Evolutionary conservation across 148 eudicot species (phyloP), one percentile per base, ranked within the genome.

Genomic region (Linanthus parryae): DNA sequence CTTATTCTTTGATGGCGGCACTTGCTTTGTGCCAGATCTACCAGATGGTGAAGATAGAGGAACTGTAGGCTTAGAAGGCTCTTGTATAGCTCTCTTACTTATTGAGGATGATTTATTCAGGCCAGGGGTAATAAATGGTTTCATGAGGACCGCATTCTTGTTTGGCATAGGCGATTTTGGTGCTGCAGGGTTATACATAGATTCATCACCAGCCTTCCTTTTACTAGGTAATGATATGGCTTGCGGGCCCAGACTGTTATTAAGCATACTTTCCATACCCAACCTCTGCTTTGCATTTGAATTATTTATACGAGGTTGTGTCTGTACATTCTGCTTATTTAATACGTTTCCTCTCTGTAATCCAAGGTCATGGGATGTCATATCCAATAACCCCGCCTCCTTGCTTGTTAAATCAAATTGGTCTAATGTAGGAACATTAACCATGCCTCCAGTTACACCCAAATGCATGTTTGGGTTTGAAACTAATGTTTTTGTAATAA

Each of bases 151-250:
- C 34, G 50, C 52, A 59, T 68, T 64, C 68, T 78, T 79, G 67
- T 69, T 67, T 48, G 70, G 49, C 24, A 59, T 55, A 7, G 56
- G 16, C 54, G 56, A 58, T 44, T 67, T 64, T 41, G 60, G 73
- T 49, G 59, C 57, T 36, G 16, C 61, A 37, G 53, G 46, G 48
- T 38, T 43, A 68, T 55, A 28, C 24, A 64, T 27, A 23, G 59
- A 64, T 50, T 73, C 92, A 34, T 39, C 58, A 36, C 62, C 53
- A 33, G 82, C 83, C 70, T 73, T 92, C 30, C 95, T 69, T 64
- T 84, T 92, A 51, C 22, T 70, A 18, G 83, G 63, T 48, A 67
- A 27, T 13, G 62, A 54, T 57, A 54, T 12, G 35, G 65, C 72
- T 44, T 63, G 65, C 0, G 67, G 43, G 42, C 72, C 72, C 17